Evolutionary conservation across 495 filamentous ascomycete genomes (phyloP).

Genomic region (Penicillium odoratum): DNA sequence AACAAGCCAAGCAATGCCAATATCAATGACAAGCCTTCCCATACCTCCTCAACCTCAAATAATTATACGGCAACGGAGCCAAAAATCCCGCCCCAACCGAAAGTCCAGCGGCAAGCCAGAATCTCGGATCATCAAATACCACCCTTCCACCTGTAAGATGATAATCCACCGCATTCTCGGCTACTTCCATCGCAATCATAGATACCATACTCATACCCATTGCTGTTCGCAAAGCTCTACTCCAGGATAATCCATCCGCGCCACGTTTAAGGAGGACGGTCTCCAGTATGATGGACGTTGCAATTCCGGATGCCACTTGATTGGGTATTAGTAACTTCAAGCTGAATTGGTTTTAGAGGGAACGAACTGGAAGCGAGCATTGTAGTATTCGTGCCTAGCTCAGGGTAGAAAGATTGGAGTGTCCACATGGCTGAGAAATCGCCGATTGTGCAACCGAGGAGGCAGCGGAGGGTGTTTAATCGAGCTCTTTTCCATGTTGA

Average conservation of each 20-base stretch:
- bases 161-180: conserved; percentile 47
- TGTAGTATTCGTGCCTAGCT: conserved; percentile 36
- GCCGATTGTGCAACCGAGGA: conserved; percentile 44
- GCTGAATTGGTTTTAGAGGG: neutral
- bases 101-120: conserved; percentile 37
- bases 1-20: no score
- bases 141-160: conserved; percentile 46
- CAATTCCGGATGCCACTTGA: conserved; percentile 44
- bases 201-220: conserved; percentile 52
- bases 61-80: conserved; percentile 50
- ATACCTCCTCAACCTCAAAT: conserved; percentile 40
- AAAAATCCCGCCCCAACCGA: conserved; percentile 44
- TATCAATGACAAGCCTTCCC: conserved; percentile 43
- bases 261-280: conserved; percentile 43
- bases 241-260: conserved; percentile 40
- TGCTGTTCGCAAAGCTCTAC: conserved; percentile 38
- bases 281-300: conserved; percentile 45
- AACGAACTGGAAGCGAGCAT: conserved; percentile 42
- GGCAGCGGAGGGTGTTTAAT: conserved; percentile 47
- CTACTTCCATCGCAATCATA: conserved; percentile 50
- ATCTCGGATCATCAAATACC: conserved; percentile 29
- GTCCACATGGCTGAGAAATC: conserved; percentile 44
- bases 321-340: no score
- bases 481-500: conserved; percentile 39
- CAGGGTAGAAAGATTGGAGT: conserved; percentile 38